These are phyloP conservation scores for Gardenia jasminoides DNA, from an alignment of 257 asterid species.

Conservation along the genomic window DNA sequence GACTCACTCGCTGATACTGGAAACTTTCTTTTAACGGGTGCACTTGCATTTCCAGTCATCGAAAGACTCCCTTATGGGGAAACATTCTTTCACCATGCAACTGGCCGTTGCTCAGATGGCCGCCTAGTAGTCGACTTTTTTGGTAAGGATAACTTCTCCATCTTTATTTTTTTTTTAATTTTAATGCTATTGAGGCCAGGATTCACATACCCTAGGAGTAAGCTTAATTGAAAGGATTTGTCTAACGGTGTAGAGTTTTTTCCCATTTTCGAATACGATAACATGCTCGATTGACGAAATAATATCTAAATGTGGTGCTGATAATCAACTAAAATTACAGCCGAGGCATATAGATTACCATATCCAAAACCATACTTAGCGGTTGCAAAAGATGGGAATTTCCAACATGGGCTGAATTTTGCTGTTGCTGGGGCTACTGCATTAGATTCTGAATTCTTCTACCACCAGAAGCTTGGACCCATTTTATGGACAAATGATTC, in stretches of 20 bases:
- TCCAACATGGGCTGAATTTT: slow-evolving; percentile 67
- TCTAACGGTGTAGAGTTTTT: too few relatives aligned
- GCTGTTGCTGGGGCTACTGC: slow-evolving; percentile 93
- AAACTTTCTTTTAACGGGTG: slow-evolving; percentile 60
- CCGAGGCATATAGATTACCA: slow-evolving; percentile 81
- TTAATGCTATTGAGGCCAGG: too few relatives aligned
- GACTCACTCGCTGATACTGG: slow-evolving; percentile 84
- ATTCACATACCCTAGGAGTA: too few relatives aligned
- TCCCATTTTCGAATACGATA: not conserved
- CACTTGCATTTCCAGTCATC: slow-evolving; percentile 63
- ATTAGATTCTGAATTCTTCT: slow-evolving; percentile 58
- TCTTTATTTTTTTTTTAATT: too few relatives aligned
- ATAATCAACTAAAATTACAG: slow-evolving; percentile 27
- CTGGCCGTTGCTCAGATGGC: slow-evolving; percentile 1
- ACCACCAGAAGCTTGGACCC: slow-evolving; percentile 45
- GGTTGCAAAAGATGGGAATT: slow-evolving; percentile 30
- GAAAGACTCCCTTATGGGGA: slow-evolving; percentile 59
- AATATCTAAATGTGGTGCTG: not conserved
- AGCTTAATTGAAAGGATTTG: too few relatives aligned
- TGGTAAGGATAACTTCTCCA: too few relatives aligned
- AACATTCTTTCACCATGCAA: slow-evolving; percentile 51
- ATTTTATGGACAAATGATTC: slow-evolving; percentile 69
- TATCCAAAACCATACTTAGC: slow-evolving; percentile 57
- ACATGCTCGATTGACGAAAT: not conserved
- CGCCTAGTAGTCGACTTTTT: too few relatives aligned